These are phyloP conservation scores for Tylopilus sp. DNA, from an alignment of 768 basidiomycete genomes.

Conservation along the genomic window DNA sequence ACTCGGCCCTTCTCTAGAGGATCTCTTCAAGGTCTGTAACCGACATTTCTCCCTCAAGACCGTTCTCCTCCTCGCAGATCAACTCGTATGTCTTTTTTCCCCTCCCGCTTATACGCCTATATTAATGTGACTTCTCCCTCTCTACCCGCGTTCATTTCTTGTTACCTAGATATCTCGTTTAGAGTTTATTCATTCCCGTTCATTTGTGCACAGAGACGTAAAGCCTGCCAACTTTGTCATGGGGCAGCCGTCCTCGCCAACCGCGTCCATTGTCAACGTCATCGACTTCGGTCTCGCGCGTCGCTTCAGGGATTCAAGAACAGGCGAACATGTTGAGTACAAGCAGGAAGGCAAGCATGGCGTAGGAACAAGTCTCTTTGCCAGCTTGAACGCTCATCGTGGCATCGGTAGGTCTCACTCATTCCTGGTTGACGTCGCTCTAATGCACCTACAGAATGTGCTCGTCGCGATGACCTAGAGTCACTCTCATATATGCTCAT, in stretches of 20 bases:
- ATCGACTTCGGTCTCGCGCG: conserved; percentile 87
- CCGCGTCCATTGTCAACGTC: conserved; percentile 79
- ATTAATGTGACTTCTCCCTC: conserved; percentile 11
- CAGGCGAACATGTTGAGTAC: conserved; percentile 67
- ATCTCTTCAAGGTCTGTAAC: conserved; percentile 86
- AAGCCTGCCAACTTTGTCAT: conserved; percentile 99
- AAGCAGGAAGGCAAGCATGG: conserved; percentile 70
- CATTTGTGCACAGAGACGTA: conserved; percentile 94
- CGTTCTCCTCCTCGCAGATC: conserved; percentile 89
- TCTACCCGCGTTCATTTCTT: conserved; percentile 19
- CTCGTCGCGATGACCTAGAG: conserved; percentile 77
- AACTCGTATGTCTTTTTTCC: conserved; percentile 61
- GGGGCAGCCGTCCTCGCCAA: conserved; percentile 61
- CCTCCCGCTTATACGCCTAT: neutral
- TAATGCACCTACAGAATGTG: conserved; percentile 48
- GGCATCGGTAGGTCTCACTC: conserved; percentile 54
- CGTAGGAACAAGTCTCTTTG: conserved; percentile 76
- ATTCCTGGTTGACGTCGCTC: neutral
- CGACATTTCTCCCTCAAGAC: conserved; percentile 93
- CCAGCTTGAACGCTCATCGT: conserved; percentile 71
- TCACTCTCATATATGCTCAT: conserved; percentile 80
- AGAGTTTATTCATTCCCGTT: conserved; percentile 94
- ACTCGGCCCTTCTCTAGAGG: conserved; percentile 85
- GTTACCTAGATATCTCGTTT: conserved; percentile 80
- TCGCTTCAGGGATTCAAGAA: conserved; percentile 65